Conservation (phyloP, 306 rosid genomes). For the Cicer cuneatum region DNA sequence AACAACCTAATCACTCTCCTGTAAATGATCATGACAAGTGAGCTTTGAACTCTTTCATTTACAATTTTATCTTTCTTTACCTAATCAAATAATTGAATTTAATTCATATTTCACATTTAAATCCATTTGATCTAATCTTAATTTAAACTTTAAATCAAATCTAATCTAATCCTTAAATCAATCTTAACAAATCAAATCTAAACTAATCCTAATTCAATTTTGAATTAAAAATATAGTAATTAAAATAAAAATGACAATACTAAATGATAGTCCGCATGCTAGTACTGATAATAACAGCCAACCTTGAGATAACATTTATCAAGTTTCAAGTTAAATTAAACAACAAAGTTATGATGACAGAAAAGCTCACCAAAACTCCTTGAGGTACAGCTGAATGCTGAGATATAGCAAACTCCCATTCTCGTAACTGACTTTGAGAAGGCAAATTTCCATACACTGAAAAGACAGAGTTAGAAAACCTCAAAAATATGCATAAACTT, state of each 20-base stretch:
- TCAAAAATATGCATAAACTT: background rate
- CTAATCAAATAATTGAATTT: no score
- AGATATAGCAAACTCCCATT: conserved; percentile 85
- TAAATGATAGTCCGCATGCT: no score
- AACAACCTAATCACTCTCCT: conserved; percentile 1
- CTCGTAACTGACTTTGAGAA: conserved; percentile 67
- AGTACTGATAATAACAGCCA: conserved; percentile 21
- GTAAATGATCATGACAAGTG: background rate
- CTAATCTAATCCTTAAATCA: no score
- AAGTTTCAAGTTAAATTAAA: background rate
- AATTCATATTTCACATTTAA: no score
- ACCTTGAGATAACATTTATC: background rate
- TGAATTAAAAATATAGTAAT: no score
- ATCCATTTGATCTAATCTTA: no score
- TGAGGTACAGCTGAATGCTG: conserved; percentile 94
- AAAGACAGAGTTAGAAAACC: conserved; percentile 26
- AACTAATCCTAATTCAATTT: no score
- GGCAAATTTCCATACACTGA: conserved; percentile 96
- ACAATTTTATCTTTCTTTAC: no score
- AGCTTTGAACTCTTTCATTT: no score
- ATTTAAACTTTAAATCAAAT: no score
- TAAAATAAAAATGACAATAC: no score
- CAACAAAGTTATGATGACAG: conserved; percentile 20
- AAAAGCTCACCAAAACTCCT: conserved; percentile 75
- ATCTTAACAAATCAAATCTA: no score